A percentile compares a stretch with the other conserved stretches of the same genome.
phyloP scores from a whole-genome alignment of 2,329 filamentous ascomycete genomes.

The Fusarium sp. region DNA sequence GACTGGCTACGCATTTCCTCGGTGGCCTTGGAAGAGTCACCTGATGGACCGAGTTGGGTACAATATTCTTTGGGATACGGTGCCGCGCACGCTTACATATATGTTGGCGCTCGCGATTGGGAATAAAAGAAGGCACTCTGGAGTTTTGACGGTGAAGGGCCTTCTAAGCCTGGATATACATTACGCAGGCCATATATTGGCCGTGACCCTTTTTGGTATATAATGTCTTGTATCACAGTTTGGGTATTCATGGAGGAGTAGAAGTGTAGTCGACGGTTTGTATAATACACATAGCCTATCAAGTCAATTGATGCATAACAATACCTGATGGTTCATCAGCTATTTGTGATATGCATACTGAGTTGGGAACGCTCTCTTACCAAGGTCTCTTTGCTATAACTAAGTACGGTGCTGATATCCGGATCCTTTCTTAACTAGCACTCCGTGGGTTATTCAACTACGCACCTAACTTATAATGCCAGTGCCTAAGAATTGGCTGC shows the following conservation, averaged over 20 bases:
- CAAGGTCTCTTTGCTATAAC: background rate
- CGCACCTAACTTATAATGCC: no score
- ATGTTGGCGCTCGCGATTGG: conserved; percentile 26
- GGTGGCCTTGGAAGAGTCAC: conserved; percentile 24
- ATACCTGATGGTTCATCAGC: conserved; percentile 16
- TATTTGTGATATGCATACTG: conserved; percentile 25
- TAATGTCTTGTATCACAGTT: conserved; percentile 46
- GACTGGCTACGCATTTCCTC: conserved; percentile 11
- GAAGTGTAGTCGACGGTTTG: conserved; percentile 16
- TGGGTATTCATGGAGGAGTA: conserved; percentile 13
- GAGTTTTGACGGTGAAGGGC: conserved; percentile 8
- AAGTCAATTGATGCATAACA: background rate
- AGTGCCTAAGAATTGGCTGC: background rate
- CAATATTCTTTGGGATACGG: conserved; percentile 24
- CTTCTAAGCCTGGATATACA: conserved; percentile 17
- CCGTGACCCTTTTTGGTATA: conserved; percentile 35
- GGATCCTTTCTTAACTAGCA: background rate
- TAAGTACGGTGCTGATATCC: background rate
- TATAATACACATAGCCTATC: conserved; percentile 4
- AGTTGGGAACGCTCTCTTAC: background rate
- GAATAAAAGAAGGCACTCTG: conserved; percentile 25
- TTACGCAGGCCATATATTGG: conserved; percentile 21
- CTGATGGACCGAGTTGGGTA: conserved; percentile 26
- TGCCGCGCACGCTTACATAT: conserved; percentile 17
- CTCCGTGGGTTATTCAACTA: background rate